Evolutionary conservation across 164 flowering plant species (phyloP).

Genomic region (Liquidambar formosana): DNA sequence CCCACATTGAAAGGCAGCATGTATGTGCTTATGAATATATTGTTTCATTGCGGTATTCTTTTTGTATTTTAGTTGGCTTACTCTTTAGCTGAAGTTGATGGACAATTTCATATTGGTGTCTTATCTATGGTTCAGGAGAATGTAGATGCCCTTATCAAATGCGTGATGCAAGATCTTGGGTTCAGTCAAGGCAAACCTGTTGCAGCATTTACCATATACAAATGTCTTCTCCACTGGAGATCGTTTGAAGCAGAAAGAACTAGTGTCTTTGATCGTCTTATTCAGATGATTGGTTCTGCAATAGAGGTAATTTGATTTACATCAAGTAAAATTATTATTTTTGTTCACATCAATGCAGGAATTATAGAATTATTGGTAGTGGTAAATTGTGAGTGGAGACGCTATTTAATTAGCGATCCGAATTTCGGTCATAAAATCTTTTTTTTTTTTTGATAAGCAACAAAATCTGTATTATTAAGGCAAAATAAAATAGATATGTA

Average conservation of each 20-base stretch:
- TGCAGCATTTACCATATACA: slow-evolving; percentile 61
- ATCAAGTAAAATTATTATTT: neutral
- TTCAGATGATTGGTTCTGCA: slow-evolving; percentile 59
- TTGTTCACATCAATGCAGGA: neutral
- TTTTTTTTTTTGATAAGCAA: too few relatives aligned
- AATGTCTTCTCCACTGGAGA: slow-evolving; percentile 64
- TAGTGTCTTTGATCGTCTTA: slow-evolving; percentile 63
- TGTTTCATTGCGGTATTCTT: neutral
- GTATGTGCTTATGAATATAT: slow-evolving; percentile 20
- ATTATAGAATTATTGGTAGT: neutral
- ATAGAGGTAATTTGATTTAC: slow-evolving; percentile 40
- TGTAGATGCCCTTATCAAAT: slow-evolving; percentile 40
- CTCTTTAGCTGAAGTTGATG: neutral
- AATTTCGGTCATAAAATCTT: neutral
- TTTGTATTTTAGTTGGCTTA: neutral
- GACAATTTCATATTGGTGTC: neutral
- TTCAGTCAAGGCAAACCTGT: slow-evolving; percentile 58
- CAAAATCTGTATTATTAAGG: too few relatives aligned
- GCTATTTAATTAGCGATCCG: neutral
- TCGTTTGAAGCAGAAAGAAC: slow-evolving; percentile 67
- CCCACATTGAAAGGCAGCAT: slow-evolving; percentile 37
- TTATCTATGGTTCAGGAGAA: slow-evolving; percentile 39
- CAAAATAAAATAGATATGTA: too few relatives aligned
- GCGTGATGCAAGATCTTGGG: slow-evolving; percentile 44
- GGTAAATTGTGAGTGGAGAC: neutral